Conservation (phyloP, 2,329 filamentous ascomycete species). For the Claviceps humidiphila region DNA sequence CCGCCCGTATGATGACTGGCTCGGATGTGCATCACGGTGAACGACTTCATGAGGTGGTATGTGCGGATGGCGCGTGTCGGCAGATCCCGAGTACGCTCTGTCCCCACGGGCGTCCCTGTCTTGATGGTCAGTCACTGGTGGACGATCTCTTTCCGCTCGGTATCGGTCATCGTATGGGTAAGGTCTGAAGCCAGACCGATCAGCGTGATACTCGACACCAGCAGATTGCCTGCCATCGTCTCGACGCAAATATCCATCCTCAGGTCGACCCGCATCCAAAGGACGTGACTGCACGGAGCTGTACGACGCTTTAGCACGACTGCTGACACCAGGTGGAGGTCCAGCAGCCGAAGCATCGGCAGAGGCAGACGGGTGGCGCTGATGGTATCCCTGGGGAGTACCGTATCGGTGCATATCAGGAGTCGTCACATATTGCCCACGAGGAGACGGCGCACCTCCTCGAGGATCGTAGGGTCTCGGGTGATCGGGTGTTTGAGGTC, state of each 20-base stretch:
- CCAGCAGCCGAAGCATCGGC: conserved; percentile 29
- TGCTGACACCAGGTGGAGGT: conserved; percentile 35
- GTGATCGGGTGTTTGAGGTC: conserved; percentile 63
- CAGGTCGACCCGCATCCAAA: conserved; percentile 30
- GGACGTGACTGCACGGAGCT: conserved; percentile 30
- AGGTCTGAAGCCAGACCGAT: conserved; percentile 31
- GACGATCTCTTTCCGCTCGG: conserved; percentile 33
- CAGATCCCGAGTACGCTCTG: conserved; percentile 34
- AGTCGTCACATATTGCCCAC: conserved; percentile 40
- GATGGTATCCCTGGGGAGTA: conserved; percentile 43
- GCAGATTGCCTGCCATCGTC: conserved; percentile 31
- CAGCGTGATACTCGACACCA: conserved; percentile 38
- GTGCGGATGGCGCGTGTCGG: conserved; percentile 30
- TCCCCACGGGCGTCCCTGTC: conserved; percentile 28
- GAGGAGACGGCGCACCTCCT: conserved; percentile 33
- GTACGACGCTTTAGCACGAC: conserved; percentile 35
- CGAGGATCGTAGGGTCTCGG: conserved; percentile 39
- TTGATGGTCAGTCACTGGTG: conserved; percentile 29
- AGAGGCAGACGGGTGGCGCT: conserved; percentile 34
- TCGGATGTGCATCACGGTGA: conserved; percentile 30
- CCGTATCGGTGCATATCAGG: conserved; percentile 46
- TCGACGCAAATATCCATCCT: conserved; percentile 34
- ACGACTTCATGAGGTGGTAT: conserved; percentile 23
- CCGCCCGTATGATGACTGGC: conserved; percentile 31
- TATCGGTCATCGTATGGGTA: conserved; percentile 41